Base-by-base conservation (phyloP, 352 stramenopile genomes). In the Hyaloperonospora brassicae region DNA sequence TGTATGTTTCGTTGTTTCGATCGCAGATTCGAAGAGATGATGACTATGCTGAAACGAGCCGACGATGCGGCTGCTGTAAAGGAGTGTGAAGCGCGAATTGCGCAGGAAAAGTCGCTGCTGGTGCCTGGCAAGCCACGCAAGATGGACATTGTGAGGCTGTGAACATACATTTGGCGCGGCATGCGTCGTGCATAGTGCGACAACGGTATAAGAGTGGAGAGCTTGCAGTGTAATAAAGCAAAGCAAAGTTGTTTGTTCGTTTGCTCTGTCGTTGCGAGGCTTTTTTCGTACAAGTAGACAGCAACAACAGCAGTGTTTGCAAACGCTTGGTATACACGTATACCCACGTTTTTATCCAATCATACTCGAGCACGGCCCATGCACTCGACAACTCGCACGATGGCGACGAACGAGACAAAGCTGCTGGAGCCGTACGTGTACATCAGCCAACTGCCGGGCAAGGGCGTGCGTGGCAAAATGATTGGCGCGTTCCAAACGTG, bases 401-500 rank as follows among this genome's bases (percentile, higher is more conserved):
- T 78, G 61, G 54, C 62, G 8, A 49, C 49, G 21, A 64, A 81
- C 47, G 67, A 86, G 55, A 64, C 57, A 27, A 79, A 82, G 56
- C 59, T 88, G 42, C 59, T 97, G 50, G 86, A 95, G 77, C 88
- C 88, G 12, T 97, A 90, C 58, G 64, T 70, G 27, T 97, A 97
- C 64, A 87, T 95, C 51, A 81, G 71, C 50, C 67, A 79, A 62
- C 66, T 95, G 7, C 86, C 86, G 13, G 86, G 86, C 38, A 97
- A 97, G 70, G 90, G 95, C 64, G 80, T 97, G 34, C 84, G 87
- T 46, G 72, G 76, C 21, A 83, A 82, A 57, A 66, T 97, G 60
- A 87, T 97, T 38, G 79, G 94, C 61, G 85, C 85, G 39, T 97
- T 97, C 68, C 87, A 95, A 68, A 64, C 65, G 31, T 93, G 81